These are phyloP conservation scores for Coemansia sp. DNA, from an alignment of 192 early-diverging fungal species.

Conservation along the genomic window DNA sequence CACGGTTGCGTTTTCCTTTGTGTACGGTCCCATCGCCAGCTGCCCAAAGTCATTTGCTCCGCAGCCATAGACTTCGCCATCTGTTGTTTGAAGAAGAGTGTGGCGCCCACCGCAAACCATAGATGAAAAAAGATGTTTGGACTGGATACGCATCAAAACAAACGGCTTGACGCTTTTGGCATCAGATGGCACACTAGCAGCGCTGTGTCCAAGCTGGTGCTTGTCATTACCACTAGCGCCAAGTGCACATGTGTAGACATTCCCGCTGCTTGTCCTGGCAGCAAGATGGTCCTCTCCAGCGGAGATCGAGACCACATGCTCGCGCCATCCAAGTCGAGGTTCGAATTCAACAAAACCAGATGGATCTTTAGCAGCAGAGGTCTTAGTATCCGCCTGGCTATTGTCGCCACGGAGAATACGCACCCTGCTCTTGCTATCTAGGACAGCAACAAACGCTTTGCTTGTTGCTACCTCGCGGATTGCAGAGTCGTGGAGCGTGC, in stretches of 20 bases:
- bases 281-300: slow-evolving; percentile 42
- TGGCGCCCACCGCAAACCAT: slow-evolving; percentile 35
- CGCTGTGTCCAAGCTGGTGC: slow-evolving; percentile 27
- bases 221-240: slow-evolving; percentile 26
- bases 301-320: slow-evolving; percentile 31
- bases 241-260: slow-evolving; percentile 42
- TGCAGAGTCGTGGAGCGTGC: slow-evolving; percentile 23
- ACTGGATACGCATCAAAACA: slow-evolving; percentile 21
- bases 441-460: slow-evolving; percentile 21
- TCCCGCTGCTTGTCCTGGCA: slow-evolving; percentile 26
- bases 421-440: slow-evolving; percentile 37
- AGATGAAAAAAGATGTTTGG: slow-evolving; percentile 16
- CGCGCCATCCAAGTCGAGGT: slow-evolving; percentile 48
- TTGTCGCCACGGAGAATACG: slow-evolving; percentile 22
- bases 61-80: slow-evolving; percentile 46
- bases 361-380: not conserved
- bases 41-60: slow-evolving; percentile 53
- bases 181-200: not conserved
- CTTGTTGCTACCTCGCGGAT: slow-evolving; percentile 28
- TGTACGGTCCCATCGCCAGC: slow-evolving; percentile 39
- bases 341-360: slow-evolving; percentile 19
- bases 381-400: not conserved
- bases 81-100: slow-evolving; percentile 32
- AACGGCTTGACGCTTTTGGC: slow-evolving; percentile 6
- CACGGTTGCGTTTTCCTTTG: slow-evolving; percentile 22